Conservation (phyloP, 257 asterid species). For the Gardenia jasminoides region DNA sequence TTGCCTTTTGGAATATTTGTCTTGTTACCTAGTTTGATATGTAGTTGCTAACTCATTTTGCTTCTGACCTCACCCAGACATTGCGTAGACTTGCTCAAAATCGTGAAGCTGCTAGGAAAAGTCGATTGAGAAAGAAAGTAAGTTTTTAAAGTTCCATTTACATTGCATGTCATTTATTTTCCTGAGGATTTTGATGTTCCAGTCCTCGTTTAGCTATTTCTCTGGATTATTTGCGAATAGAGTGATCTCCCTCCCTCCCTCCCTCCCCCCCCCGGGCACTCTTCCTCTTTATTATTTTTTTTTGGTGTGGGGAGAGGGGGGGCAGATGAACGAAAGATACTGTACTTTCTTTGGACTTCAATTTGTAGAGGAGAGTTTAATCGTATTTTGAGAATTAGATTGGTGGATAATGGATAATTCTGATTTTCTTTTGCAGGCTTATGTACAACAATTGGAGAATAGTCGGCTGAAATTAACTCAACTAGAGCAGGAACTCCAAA, state of each 20-base stretch:
- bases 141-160: constrained; percentile 17
- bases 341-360: background rate
- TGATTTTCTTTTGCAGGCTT: constrained; percentile 54
- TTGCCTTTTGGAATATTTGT: constrained; percentile 9
- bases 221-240: background rate
- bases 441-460: constrained; percentile 92
- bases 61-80: constrained; percentile 45
- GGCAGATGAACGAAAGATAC: background rate
- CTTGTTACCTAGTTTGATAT: constrained; percentile 10
- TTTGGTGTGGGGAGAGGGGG: background rate
- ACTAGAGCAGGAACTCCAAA: constrained; percentile 89
- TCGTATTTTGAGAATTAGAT: background rate
- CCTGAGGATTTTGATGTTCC: background rate
- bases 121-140: constrained; percentile 90
- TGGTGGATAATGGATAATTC: constrained; percentile 8
- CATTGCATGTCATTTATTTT: background rate
- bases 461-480: constrained; percentile 87
- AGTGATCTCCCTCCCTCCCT: background rate
- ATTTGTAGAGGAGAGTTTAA: background rate
- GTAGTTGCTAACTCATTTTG: constrained; percentile 21
- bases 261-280: background rate
- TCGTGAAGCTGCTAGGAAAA: constrained; percentile 97
- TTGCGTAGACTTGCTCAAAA: constrained; percentile 88
- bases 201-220: background rate
- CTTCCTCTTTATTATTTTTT: background rate